These are phyloP conservation scores for Daldinia vernicosa DNA, from an alignment of 495 filamentous ascomycete species.

Conservation along the genomic window DNA sequence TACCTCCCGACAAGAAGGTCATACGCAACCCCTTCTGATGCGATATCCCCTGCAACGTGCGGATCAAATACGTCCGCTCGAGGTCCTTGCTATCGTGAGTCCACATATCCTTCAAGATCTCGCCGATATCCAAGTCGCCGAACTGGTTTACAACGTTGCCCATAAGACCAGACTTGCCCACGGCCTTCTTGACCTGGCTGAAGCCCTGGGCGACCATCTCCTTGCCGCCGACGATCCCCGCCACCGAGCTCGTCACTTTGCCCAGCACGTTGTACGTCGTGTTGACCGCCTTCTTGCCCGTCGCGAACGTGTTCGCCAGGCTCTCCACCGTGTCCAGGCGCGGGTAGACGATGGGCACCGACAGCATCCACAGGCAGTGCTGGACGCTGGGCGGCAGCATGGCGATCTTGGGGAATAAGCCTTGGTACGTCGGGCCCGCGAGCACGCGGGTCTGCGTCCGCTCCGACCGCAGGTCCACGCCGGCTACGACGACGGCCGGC, in stretches of 20 bases:
- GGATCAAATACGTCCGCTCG: slow-evolving; percentile 94
- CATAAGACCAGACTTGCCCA: slow-evolving; percentile 95
- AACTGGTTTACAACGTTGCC: slow-evolving; percentile 93
- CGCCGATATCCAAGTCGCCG: slow-evolving; percentile 93
- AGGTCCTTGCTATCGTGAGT: slow-evolving; percentile 98
- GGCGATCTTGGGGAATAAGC: slow-evolving; percentile 93
- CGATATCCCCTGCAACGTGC: slow-evolving; percentile 92
- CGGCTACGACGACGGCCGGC: slow-evolving; percentile 87
- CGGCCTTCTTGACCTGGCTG: slow-evolving; percentile 91
- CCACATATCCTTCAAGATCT: slow-evolving; percentile 96
- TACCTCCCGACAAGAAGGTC: slow-evolving; percentile 91
- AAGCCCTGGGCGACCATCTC: slow-evolving; percentile 91
- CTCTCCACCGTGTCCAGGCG: slow-evolving; percentile 90
- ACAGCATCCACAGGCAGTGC: slow-evolving; percentile 94
- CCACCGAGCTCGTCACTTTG: slow-evolving; percentile 91
- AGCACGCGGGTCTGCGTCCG: slow-evolving; percentile 90
- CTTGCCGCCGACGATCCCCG: slow-evolving; percentile 93
- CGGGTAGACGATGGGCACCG: slow-evolving; percentile 90
- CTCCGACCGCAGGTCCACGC: slow-evolving; percentile 90
- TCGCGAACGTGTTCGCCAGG: slow-evolving; percentile 88
- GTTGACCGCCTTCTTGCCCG: slow-evolving; percentile 94
- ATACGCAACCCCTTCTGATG: slow-evolving; percentile 93
- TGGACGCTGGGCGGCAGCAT: slow-evolving; percentile 91
- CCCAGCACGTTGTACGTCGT: slow-evolving; percentile 94
- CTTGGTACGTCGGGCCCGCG: slow-evolving; percentile 96